Evolutionary conservation across 176 grass and related monocot species (phyloP).

Genomic region (Phragmites australis): DNA sequence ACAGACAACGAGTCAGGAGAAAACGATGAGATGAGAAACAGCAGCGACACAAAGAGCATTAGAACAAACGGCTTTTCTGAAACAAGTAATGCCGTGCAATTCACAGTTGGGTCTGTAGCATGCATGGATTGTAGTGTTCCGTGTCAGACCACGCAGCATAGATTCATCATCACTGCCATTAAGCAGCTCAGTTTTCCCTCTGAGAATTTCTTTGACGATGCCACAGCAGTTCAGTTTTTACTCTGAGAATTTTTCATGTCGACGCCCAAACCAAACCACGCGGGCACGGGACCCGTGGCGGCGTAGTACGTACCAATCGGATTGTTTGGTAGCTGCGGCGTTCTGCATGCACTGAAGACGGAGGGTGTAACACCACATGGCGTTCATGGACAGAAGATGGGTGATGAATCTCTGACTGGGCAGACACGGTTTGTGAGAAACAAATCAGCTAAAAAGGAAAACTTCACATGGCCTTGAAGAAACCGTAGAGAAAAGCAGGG

Average conservation of each 20-base stretch:
- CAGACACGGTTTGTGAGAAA: background rate
- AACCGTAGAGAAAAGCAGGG: background rate
- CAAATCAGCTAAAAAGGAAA: background rate
- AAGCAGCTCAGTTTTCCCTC: too few relatives aligned
- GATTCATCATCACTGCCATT: too few relatives aligned
- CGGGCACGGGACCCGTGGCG: background rate
- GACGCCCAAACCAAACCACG: too few relatives aligned
- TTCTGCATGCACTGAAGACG: background rate
- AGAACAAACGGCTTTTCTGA: too few relatives aligned
- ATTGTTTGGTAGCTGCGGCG: background rate
- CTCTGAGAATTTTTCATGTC: background rate
- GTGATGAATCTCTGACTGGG: conserved; percentile 8
- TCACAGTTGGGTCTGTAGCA: background rate
- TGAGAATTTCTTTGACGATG: background rate
- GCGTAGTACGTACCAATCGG: background rate
- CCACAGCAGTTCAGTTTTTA: too few relatives aligned
- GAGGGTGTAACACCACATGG: background rate
- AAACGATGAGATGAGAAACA: background rate
- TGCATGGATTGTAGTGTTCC: background rate
- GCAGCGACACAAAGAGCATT: background rate
- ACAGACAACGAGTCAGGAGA: background rate
- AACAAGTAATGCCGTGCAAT: too few relatives aligned
- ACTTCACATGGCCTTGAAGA: background rate
- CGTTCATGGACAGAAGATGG: background rate
- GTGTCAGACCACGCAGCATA: background rate